phyloP scores from a whole-genome alignment of 2,329 filamentous ascomycete species.

The Mycosphaerella sp. region DNA sequence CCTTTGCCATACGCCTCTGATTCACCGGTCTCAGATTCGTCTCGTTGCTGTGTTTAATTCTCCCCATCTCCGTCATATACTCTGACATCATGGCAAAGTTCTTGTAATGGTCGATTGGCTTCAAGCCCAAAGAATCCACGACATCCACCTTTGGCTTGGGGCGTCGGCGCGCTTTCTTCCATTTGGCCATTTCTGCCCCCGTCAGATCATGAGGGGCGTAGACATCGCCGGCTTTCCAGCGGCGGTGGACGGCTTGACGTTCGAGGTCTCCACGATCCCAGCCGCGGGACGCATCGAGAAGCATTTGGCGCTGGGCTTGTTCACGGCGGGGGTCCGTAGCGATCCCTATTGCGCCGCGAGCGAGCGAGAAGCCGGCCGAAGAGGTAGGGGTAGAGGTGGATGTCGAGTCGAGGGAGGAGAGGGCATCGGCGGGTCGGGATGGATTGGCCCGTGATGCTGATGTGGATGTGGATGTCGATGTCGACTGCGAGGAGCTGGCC shows the following conservation, averaged over 20 bases:
- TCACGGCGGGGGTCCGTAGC: slow-evolving; percentile 1
- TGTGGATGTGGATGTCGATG: neutral
- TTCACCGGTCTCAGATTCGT: slow-evolving; percentile 83
- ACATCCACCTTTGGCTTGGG: slow-evolving; percentile 53
- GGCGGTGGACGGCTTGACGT: slow-evolving; percentile 56
- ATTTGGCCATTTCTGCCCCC: slow-evolving; percentile 72
- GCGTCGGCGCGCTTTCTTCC: slow-evolving; percentile 53
- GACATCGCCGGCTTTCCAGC: slow-evolving; percentile 72
- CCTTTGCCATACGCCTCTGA: slow-evolving; percentile 89
- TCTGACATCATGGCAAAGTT: slow-evolving; percentile 91
- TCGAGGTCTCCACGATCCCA: slow-evolving; percentile 46
- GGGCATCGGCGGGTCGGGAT: neutral
- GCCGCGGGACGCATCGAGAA: slow-evolving; percentile 23
- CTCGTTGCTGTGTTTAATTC: slow-evolving; percentile 68
- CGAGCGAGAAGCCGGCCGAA: neutral
- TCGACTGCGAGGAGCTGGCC: neutral
- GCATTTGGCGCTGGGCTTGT: slow-evolving; percentile 11
- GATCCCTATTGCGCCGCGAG: neutral
- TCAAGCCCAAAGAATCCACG: slow-evolving; percentile 71
- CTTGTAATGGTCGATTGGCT: slow-evolving; percentile 83
- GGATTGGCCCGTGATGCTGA: neutral
- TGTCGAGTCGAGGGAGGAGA: neutral
- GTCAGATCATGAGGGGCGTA: slow-evolving; percentile 87
- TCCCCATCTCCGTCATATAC: slow-evolving; percentile 75
- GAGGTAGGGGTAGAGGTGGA: neutral